Percentiles rank a stretch among this genome's conserved stretches.
These are phyloP conservation scores for fission yeast (Schizosaccharomyces pombe) DNA, from an alignment of 805 yeast genomes.

Conservation along the genomic window DNA sequence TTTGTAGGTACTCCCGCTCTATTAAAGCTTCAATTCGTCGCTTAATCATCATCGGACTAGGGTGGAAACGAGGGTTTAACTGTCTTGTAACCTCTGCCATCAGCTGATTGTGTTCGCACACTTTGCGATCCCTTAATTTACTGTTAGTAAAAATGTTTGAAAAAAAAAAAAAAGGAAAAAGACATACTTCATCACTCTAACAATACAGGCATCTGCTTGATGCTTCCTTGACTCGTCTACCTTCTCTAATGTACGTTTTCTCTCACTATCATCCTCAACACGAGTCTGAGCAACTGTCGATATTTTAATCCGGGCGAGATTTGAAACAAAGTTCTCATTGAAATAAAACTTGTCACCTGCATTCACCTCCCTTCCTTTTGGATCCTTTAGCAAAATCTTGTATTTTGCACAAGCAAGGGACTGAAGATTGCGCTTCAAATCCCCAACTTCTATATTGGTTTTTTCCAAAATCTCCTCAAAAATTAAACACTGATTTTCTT, in stretches of 20 bases:
- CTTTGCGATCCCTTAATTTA: constrained; percentile 20
- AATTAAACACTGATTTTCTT: constrained; percentile 22
- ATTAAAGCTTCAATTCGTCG: constrained; percentile 49
- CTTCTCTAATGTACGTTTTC: constrained; percentile 25
- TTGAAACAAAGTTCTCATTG: constrained; percentile 45
- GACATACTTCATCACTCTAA: constrained; percentile 48
- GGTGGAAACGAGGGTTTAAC: constrained; percentile 39
- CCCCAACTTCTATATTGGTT: constrained; percentile 52
- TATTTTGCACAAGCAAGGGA: constrained; percentile 66
- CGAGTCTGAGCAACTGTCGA: constrained; percentile 5
- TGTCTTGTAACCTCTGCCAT: constrained; percentile 41
- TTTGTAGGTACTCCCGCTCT: constrained; percentile 57
- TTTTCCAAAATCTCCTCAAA: constrained; percentile 36
- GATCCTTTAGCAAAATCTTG: constrained; percentile 47
- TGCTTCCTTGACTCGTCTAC: constrained; percentile 39
- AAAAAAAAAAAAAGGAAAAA: not conserved
- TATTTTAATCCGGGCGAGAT: constrained; percentile 48
- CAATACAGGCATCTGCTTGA: constrained; percentile 66
- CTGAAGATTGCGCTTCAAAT: constrained; percentile 52
- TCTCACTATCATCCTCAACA: constrained; percentile 31
- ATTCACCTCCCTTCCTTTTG: constrained; percentile 49
- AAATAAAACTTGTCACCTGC: constrained; percentile 39
- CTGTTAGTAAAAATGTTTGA: not conserved
- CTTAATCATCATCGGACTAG: constrained; percentile 44
- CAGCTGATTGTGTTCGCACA: constrained; percentile 37